Conservation (phyloP, 2,329 filamentous ascomycete species). For the Colletotrichum sojae region DNA sequence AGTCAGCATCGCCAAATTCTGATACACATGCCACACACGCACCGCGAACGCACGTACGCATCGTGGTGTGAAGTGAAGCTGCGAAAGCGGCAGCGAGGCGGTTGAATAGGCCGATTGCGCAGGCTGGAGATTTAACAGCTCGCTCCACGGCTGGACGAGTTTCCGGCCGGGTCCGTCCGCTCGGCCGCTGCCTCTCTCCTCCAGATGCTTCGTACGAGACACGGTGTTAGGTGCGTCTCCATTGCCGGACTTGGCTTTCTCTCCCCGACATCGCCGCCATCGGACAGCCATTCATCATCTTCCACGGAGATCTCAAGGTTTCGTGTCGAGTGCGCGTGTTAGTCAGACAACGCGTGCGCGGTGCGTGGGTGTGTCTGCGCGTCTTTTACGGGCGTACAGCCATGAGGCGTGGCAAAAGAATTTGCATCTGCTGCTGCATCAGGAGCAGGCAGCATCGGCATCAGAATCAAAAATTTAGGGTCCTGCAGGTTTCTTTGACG, state of each 20-base stretch:
- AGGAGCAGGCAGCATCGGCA: no score
- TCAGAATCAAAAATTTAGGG: no score
- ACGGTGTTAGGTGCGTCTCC: no score
- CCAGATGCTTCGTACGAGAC: constrained; percentile 1
- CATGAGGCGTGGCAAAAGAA: background rate
- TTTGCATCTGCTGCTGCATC: background rate
- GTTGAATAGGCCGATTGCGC: background rate
- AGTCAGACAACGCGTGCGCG: background rate
- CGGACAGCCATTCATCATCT: background rate
- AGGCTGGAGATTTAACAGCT: background rate
- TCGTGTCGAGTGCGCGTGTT: background rate
- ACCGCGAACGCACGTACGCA: no score
- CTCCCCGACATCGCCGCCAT: background rate
- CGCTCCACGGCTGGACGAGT: no score
- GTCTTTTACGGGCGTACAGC: background rate
- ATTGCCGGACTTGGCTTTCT: background rate
- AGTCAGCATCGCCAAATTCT: no score
- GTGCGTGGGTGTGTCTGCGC: no score
- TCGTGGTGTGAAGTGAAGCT: no score
- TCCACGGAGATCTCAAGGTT: background rate
- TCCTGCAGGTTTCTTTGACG: no score
- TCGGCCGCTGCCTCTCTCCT: background rate
- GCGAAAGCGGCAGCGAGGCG: background rate
- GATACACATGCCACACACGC: no score
- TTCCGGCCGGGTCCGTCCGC: background rate